Evolutionary conservation across 1,139 yeast genomes (phyloP).

Genomic region (Pichia cactophila): DNA sequence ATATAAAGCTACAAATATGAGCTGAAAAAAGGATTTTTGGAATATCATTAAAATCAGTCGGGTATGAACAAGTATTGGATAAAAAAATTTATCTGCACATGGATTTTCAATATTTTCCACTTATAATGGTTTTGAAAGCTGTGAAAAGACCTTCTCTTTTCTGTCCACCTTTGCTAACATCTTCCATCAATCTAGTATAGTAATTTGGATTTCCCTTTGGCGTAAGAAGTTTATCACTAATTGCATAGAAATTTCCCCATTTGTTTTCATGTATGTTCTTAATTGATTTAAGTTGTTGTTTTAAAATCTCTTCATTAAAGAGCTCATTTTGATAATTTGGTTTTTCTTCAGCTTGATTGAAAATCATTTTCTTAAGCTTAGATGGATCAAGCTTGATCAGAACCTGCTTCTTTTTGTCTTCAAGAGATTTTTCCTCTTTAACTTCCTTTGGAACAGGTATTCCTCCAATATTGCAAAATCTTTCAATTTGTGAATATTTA

Average conservation of each 20-base stretch:
- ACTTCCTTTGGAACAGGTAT: slow-evolving; percentile 25
- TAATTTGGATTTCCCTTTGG: slow-evolving; percentile 84
- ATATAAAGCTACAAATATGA: too few species aligned
- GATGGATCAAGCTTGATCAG: slow-evolving; percentile 24
- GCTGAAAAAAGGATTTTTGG: too few species aligned
- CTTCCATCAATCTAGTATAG: slow-evolving; percentile 61
- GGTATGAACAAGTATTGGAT: background rate
- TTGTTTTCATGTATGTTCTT: slow-evolving; percentile 54
- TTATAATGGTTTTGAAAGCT: slow-evolving; percentile 61
- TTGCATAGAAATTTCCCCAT: slow-evolving; percentile 53
- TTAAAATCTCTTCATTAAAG: slow-evolving; percentile 43
- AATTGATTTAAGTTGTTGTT: slow-evolving; percentile 53
- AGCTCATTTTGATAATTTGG: slow-evolving; percentile 33
- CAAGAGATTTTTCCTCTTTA: slow-evolving; percentile 27
- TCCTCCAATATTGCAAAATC: slow-evolving; percentile 44
- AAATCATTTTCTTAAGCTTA: slow-evolving; percentile 24
- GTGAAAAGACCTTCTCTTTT: slow-evolving; percentile 56
- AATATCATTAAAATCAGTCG: too few species aligned
- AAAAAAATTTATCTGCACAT: background rate
- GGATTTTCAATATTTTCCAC: slow-evolving; percentile 44
- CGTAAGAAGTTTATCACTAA: slow-evolving; percentile 56
- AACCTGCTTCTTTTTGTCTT: slow-evolving; percentile 23
- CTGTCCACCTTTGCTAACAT: slow-evolving; percentile 56
- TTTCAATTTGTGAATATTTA: slow-evolving; percentile 55
- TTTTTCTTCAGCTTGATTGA: slow-evolving; percentile 30